A percentile compares a stretch with the other conserved stretches of the same genome.
Evolutionary conservation across 352 stramenopile species (phyloP).

Genomic region (Elongisporangium prolatum): DNA sequence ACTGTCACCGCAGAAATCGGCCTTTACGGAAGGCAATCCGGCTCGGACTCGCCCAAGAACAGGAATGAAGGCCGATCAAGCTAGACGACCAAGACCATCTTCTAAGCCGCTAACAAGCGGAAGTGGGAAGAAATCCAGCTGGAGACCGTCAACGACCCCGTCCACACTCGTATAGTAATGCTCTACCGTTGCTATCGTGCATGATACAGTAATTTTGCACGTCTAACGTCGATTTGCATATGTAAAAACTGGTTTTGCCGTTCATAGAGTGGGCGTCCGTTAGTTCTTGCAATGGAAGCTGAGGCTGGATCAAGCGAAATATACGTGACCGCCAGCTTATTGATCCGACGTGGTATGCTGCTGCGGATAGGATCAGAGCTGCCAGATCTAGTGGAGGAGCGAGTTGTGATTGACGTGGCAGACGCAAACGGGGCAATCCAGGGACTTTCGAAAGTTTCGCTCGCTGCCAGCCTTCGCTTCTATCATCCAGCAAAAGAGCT

Average conservation of each 20-base stretch:
- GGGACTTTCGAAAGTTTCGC: conserved; percentile 10
- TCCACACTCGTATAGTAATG: conserved; percentile 30
- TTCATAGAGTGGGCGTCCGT: conserved; percentile 15
- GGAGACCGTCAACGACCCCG: conserved; percentile 14
- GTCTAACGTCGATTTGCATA: not conserved
- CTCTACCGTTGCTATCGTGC: not conserved
- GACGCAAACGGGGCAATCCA: conserved; percentile 4
- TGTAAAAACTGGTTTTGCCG: conserved; percentile 1
- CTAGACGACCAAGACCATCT: not conserved
- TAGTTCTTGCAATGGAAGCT: conserved; percentile 13
- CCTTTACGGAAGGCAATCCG: not conserved
- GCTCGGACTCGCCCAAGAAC: not conserved
- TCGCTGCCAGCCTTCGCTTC: conserved; percentile 16
- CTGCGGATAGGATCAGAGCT: conserved; percentile 22
- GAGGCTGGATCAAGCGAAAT: conserved; percentile 9
- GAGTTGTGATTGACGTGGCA: conserved; percentile 9
- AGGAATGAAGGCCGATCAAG: not conserved
- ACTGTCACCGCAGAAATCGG: conserved; percentile 6
- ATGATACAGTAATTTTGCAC: not conserved
- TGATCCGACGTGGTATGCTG: conserved; percentile 14
- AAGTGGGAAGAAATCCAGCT: conserved; percentile 9
- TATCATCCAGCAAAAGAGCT: conserved; percentile 23
- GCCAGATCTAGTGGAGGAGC: conserved; percentile 21
- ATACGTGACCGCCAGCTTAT: conserved; percentile 14
- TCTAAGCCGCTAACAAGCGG: not conserved